Percentiles rank a stretch among this genome's conserved stretches.
These are phyloP conservation scores for Phycomyces nitens DNA, from an alignment of 192 early-diverging fungal species.

Conservation along the genomic window DNA sequence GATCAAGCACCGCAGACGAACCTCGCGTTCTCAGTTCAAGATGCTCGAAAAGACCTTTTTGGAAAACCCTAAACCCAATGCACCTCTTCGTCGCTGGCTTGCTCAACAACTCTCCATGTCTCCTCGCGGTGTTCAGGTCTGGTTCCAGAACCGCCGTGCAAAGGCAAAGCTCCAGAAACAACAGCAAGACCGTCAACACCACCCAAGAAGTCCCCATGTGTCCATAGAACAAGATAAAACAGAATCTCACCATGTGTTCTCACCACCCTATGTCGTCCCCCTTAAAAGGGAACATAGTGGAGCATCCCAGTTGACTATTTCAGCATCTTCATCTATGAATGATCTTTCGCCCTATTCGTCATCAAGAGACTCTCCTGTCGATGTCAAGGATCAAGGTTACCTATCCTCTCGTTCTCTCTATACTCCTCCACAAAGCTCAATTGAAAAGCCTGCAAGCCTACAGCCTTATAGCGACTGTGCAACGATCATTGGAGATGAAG, in stretches of 20 bases:
- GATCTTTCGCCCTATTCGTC: not conserved
- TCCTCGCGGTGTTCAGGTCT: constrained; percentile 73
- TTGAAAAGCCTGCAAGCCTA: constrained; percentile 2
- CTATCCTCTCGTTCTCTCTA: not conserved
- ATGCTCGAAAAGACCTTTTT: constrained; percentile 66
- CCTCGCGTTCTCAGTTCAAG: constrained; percentile 67
- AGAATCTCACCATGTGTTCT: not conserved
- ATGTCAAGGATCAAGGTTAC: not conserved
- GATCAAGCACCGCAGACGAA: constrained; percentile 72
- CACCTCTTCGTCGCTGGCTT: constrained; percentile 54
- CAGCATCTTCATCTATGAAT: not conserved
- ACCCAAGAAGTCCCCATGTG: no score
- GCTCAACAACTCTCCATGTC: constrained; percentile 65
- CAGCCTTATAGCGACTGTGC: constrained; percentile 1
- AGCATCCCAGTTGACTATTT: not conserved
- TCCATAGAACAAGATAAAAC: no score
- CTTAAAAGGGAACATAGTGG: not conserved
- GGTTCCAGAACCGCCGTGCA: constrained; percentile 84
- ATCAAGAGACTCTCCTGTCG: not conserved
- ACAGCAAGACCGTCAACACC: constrained; percentile 5
- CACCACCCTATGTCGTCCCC: not conserved
- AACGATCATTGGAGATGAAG: constrained; percentile 2
- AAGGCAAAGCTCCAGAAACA: constrained; percentile 56
- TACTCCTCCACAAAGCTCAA: not conserved
- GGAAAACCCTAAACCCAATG: constrained; percentile 70